phyloP scores from a whole-genome alignment of 2,329 filamentous ascomycete genomes.

The Aureobasidium vineae region DNA sequence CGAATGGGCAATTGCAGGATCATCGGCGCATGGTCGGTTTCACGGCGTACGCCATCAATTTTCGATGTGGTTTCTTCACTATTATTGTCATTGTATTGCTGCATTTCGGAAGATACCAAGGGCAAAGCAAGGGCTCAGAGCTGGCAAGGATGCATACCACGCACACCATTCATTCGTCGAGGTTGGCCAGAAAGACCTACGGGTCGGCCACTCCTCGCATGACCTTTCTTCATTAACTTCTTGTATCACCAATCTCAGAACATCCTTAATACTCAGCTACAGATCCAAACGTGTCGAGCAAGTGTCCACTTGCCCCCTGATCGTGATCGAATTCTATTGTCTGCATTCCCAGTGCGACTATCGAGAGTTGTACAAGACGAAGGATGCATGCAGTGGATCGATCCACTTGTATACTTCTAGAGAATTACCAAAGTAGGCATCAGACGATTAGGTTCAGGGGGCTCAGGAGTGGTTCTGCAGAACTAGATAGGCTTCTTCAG shows the following conservation, averaged over 20 bases:
- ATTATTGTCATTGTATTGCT: background rate
- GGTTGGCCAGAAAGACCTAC: background rate
- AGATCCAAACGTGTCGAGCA: background rate
- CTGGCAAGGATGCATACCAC: conserved; percentile 2
- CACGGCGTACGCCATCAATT: conserved; percentile 5
- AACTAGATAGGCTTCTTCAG: background rate
- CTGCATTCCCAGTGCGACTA: conserved; percentile 16
- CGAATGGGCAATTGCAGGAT: conserved; percentile 10
- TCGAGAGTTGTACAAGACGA: background rate
- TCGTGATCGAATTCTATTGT: background rate
- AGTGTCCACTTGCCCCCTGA: background rate
- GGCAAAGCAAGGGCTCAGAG: conserved; percentile 5
- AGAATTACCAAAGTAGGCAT: background rate
- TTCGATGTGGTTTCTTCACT: conserved; percentile 5
- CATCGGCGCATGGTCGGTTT: conserved; percentile 20
- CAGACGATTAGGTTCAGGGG: conserved; percentile 11
- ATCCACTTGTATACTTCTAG: background rate
- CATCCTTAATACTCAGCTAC: background rate
- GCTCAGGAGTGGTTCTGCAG: background rate
- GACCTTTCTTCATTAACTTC: conserved; percentile 16
- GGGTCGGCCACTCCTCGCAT: conserved; percentile 1
- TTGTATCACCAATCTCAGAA: conserved; percentile 13
- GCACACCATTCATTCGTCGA: background rate
- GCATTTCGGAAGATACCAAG: conserved; percentile 14
- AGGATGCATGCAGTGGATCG: background rate